These are phyloP conservation scores for Cucumis hystrix DNA, from an alignment of 306 rosid species.

Conservation along the genomic window DNA sequence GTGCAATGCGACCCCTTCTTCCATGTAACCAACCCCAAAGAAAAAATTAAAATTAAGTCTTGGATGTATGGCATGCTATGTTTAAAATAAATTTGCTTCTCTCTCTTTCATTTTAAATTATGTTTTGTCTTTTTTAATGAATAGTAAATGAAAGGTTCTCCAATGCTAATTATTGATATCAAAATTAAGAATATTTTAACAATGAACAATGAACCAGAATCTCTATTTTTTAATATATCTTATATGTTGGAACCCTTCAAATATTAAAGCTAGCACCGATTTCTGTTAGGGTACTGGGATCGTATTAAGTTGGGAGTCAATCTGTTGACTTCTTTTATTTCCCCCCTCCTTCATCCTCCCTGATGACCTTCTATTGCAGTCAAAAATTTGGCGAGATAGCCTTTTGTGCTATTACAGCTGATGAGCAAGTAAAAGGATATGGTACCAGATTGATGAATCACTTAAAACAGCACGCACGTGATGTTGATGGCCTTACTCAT, in stretches of 20 bases:
- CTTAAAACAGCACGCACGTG: conserved; percentile 86
- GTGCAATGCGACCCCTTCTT: neutral
- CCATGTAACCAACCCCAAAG: neutral
- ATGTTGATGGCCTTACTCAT: conserved; percentile 87
- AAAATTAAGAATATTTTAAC: neutral
- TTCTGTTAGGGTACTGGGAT: neutral
- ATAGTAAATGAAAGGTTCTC: neutral
- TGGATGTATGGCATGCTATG: neutral
- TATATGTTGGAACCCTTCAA: neutral
- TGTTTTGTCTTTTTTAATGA: neutral
- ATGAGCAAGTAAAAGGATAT: conserved; percentile 96
- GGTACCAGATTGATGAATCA: conserved; percentile 97
- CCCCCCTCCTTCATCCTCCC: neutral
- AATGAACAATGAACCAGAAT: neutral
- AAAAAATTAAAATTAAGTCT: neutral
- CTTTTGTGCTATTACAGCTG: conserved; percentile 90
- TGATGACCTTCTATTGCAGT: conserved; percentile 29
- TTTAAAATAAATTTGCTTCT: neutral
- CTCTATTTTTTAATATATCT: neutral
- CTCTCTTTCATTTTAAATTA: neutral
- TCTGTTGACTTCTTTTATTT: neutral
- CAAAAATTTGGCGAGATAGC: conserved; percentile 92
- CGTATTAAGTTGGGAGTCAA: neutral
- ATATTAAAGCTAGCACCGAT: neutral
- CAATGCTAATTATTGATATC: neutral